These are phyloP conservation scores for Barnettozyma sucrosica DNA, from an alignment of 805 yeast genomes.

Conservation along the genomic window DNA sequence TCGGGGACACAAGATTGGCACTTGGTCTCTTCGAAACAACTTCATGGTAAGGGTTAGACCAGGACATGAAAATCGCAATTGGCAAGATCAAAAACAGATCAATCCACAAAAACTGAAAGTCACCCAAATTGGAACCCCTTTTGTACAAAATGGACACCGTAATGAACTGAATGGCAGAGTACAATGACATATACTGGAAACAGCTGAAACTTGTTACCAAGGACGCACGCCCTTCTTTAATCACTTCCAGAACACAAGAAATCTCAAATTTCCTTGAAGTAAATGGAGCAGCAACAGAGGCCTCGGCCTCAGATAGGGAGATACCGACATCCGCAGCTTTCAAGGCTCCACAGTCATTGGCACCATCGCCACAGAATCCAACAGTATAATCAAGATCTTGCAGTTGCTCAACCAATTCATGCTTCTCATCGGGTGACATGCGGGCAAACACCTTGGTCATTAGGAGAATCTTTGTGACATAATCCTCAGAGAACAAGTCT, in stretches of 20 bases:
- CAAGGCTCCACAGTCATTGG: conserved; percentile 97
- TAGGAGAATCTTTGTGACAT: conserved; percentile 56
- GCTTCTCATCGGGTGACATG: conserved; percentile 99
- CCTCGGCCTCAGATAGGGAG: conserved; percentile 95
- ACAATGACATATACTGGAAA: conserved; percentile 95
- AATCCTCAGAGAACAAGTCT: conserved; percentile 27
- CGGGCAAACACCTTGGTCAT: conserved; percentile 81
- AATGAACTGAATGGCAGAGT: conserved; percentile 92
- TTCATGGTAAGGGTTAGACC: conserved; percentile 73
- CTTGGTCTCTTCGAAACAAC: conserved; percentile 78
- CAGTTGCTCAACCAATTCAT: conserved; percentile 84
- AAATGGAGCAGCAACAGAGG: conserved; percentile 97
- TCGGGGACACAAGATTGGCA: conserved; percentile 87
- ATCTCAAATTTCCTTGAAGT: conserved; percentile 88
- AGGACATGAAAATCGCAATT: conserved; percentile 93
- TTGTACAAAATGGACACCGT: conserved; percentile 81
- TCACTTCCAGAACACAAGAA: conserved; percentile 85
- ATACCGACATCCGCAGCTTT: conserved; percentile 98
- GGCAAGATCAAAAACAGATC: conserved; percentile 89
- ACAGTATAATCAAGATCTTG: conserved; percentile 85
- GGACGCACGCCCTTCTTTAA: conserved; percentile 92
- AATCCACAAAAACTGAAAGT: conserved; percentile 92
- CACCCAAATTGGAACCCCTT: conserved; percentile 90
- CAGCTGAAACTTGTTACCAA: conserved; percentile 93
- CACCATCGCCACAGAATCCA: conserved; percentile 99